A percentile compares a stretch with the other conserved stretches of the same genome.
These are phyloP conservation scores for Phytophthora colocasiae DNA, from an alignment of 352 stramenopile genomes.

Conservation along the genomic window DNA sequence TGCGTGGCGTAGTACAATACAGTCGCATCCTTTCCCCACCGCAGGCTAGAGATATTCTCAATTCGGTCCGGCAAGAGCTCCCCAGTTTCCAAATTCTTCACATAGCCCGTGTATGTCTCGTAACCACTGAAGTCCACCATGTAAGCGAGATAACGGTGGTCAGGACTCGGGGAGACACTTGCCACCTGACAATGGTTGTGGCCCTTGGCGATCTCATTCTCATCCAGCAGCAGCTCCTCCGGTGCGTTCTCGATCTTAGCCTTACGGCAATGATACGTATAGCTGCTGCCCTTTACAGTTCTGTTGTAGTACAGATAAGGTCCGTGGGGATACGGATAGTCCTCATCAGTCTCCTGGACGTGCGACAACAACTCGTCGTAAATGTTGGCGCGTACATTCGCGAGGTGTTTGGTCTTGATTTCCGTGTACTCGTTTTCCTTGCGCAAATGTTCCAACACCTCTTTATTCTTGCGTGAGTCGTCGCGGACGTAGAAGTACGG, in stretches of 20 bases:
- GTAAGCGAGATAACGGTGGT: slow-evolving; percentile 94
- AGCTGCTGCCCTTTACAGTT: slow-evolving; percentile 88
- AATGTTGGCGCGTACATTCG: slow-evolving; percentile 79
- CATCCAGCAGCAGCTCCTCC: slow-evolving; percentile 95
- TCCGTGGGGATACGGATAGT: slow-evolving; percentile 85
- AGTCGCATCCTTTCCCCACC: slow-evolving; percentile 90
- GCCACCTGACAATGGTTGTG: slow-evolving; percentile 89
- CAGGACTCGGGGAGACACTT: slow-evolving; percentile 82
- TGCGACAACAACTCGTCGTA: slow-evolving; percentile 95
- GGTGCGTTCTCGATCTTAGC: slow-evolving; percentile 62
- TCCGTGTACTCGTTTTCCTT: slow-evolving; percentile 95
- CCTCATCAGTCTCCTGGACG: slow-evolving; percentile 90
- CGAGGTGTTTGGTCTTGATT: slow-evolving; percentile 87
- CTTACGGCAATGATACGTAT: slow-evolving; percentile 84
- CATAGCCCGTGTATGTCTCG: slow-evolving; percentile 93
- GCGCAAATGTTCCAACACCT: slow-evolving; percentile 93
- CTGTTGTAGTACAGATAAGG: slow-evolving; percentile 90
- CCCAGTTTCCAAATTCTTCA: slow-evolving; percentile 87
- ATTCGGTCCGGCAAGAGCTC: slow-evolving; percentile 78
- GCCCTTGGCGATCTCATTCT: slow-evolving; percentile 91
- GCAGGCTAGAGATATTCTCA: slow-evolving; percentile 87
- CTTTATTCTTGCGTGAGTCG: slow-evolving; percentile 91
- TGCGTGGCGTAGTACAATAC: slow-evolving; percentile 96
- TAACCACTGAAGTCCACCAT: slow-evolving; percentile 94
- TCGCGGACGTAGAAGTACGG: slow-evolving; percentile 97